phyloP scores from a whole-genome alignment of 2,329 filamentous ascomycete species.

The Calonectria crousiana region DNA sequence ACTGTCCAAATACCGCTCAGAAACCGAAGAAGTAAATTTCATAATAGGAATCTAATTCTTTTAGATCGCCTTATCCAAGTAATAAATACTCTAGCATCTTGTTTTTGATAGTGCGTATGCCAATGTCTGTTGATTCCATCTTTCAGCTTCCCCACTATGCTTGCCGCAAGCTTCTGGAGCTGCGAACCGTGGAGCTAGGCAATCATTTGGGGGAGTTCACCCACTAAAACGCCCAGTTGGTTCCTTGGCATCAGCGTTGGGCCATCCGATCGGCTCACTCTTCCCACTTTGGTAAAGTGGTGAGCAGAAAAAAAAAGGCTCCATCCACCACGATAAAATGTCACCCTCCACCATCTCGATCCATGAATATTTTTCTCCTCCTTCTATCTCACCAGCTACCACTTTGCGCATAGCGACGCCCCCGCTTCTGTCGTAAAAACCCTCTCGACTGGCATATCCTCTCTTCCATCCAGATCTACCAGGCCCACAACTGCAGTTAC shows the following conservation, averaged over 20 bases:
- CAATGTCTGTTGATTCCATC: not conserved
- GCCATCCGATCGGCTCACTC: conserved; percentile 8
- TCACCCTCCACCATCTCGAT: conserved; percentile 10
- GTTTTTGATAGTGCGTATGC: not conserved
- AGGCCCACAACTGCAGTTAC: not conserved
- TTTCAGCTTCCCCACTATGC: not conserved
- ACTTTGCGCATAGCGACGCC: not conserved
- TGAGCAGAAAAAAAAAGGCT: conserved; percentile 11
- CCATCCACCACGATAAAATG: conserved; percentile 16
- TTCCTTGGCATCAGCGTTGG: not conserved
- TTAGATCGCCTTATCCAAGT: not conserved
- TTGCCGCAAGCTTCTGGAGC: not conserved
- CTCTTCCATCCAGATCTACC: conserved; percentile 12
- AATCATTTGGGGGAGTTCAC: not conserved
- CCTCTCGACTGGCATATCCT: conserved; percentile 23
- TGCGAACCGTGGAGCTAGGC: conserved; percentile 8
- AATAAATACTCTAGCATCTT: not conserved
- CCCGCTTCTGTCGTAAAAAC: not conserved
- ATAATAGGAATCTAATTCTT: too few species aligned
- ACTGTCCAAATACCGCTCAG: not conserved
- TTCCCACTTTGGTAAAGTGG: conserved; percentile 10
- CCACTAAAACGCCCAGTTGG: not conserved
- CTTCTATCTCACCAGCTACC: not conserved
- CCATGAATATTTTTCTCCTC: not conserved
- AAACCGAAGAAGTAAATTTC: too few species aligned